Evolutionary conservation across 345 rosid species (phyloP).

Genomic region (Arabis alpina): DNA sequence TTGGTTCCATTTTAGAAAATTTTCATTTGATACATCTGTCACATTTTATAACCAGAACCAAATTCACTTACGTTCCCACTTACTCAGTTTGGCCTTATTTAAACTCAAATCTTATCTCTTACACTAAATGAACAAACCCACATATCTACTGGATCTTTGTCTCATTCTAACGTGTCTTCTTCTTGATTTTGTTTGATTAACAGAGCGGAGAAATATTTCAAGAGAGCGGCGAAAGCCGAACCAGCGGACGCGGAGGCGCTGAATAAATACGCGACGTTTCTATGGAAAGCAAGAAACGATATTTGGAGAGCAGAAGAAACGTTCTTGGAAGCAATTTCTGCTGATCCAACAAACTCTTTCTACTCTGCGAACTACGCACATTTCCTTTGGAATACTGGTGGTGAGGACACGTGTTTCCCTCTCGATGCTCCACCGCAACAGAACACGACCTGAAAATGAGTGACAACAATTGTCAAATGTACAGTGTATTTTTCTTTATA

Average conservation of each 20-base stretch:
- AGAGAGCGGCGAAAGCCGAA: conserved; percentile 66
- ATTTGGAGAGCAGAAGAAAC: conserved; percentile 95
- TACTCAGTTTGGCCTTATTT: conserved; percentile 8
- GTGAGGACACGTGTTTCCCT: conserved; percentile 96
- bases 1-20: neutral
- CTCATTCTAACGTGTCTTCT: conserved; percentile 30
- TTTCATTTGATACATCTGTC: conserved; percentile 23
- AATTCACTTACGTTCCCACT: conserved; percentile 32
- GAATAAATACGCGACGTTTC: conserved; percentile 79
- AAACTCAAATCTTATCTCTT: conserved; percentile 35
- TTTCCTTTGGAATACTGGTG: conserved; percentile 96
- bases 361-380: conserved; percentile 85
- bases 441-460: conserved; percentile 26
- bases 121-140: conserved; percentile 19
- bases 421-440: conserved; percentile 48
- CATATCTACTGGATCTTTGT: conserved; percentile 23
- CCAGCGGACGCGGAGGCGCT: conserved; percentile 79
- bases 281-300: conserved; percentile 79
- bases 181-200: neutral
- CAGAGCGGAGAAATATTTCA: conserved; percentile 93
- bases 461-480: conserved; percentile 25
- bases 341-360: conserved; percentile 69
- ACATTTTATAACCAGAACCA: conserved; percentile 18
- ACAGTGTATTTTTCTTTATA: conserved; percentile 30
- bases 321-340: conserved; percentile 79